Base-by-base conservation (phyloP, 2,329 filamentous ascomycete species). In the Aphanoascus verrucosus region DNA sequence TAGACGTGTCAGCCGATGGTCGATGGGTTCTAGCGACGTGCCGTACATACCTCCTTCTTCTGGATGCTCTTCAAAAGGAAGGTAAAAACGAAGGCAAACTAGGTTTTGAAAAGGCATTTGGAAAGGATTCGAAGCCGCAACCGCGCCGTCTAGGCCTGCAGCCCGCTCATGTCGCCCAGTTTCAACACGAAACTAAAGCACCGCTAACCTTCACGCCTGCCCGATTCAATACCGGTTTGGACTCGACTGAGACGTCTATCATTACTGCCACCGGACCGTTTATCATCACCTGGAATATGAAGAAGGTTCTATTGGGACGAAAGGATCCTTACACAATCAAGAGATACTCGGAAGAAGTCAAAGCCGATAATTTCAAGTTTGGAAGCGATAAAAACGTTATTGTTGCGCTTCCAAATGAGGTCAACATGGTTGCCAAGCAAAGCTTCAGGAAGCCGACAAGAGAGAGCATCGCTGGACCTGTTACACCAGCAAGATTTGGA, bases 361-460 rank as follows among this genome's bases (percentile, higher is more conserved):
- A 94, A 77, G 93, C 93, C 3, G 93, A 98, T 68, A 94, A 98
- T 68, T 98, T 98, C 82, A 89, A 93, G 64, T 98, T 89, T 64
- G 91, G 91, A 45, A 90, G 85, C 4, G 93, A 98, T 70, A 94
- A 95, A 80, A 96, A 96, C 64, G 88, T 98, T 63, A 95, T 98
- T 64, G 91, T 98, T 35, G 93, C 93, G 0, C 74, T 98, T 58
- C 90, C 93, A 1, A 95, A 98, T 66, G 90, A 97, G 69, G 93
- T 98, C 61, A 94, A 96, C 70, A 97, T 97, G 90, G 88, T 98
- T 11, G 85, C 84, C 44, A 90, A 91, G 70, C 80, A 85, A 62
- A 84, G 82, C 54, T 79, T 98, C 65, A 88, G 88, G 76, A 84
- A 84, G 64, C 89, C 91, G 1, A 97, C 93, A 0, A 77, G 93